These are phyloP conservation scores for Macaranga tanarius DNA, from an alignment of 441 rosid species.

Conservation along the genomic window DNA sequence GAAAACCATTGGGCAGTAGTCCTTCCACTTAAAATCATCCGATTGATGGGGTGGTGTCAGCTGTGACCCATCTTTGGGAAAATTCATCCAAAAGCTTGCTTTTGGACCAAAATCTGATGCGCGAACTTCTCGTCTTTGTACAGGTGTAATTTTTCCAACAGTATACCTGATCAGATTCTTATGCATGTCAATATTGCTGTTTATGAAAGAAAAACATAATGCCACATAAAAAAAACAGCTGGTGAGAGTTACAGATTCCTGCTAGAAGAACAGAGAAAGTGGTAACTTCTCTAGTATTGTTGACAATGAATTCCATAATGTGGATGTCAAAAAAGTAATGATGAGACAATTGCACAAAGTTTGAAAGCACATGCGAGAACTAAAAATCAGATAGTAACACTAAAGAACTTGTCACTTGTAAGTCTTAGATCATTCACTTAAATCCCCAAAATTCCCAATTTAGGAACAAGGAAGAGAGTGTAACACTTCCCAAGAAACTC, in stretches of 20 bases:
- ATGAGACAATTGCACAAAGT: slow-evolving; percentile 13
- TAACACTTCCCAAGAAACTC: background rate
- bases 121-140: slow-evolving; percentile 87
- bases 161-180: slow-evolving; percentile 63
- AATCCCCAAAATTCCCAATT: background rate
- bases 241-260: slow-evolving; percentile 11
- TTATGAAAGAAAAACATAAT: slow-evolving; percentile 10
- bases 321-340: background rate
- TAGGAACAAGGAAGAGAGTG: background rate
- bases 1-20: slow-evolving; percentile 98
- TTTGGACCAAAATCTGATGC: slow-evolving; percentile 83
- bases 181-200: slow-evolving; percentile 22
- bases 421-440: background rate
- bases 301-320: slow-evolving; percentile 6
- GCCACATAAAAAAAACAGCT: slow-evolving; percentile 8
- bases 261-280: slow-evolving; percentile 5
- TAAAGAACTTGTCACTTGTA: background rate
- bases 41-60: slow-evolving; percentile 92
- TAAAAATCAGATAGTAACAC: background rate
- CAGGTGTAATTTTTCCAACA: slow-evolving; percentile 96
- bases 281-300: slow-evolving; percentile 15
- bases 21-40: slow-evolving; percentile 96
- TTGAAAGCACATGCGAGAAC: slow-evolving; percentile 5
- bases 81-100: slow-evolving; percentile 97
- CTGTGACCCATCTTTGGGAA: slow-evolving; percentile 89